Evolutionary conservation across 1,139 yeast species (phyloP), one percentile per base, ranked within the genome.

Genomic region (Scheffersomyces titani): DNA sequence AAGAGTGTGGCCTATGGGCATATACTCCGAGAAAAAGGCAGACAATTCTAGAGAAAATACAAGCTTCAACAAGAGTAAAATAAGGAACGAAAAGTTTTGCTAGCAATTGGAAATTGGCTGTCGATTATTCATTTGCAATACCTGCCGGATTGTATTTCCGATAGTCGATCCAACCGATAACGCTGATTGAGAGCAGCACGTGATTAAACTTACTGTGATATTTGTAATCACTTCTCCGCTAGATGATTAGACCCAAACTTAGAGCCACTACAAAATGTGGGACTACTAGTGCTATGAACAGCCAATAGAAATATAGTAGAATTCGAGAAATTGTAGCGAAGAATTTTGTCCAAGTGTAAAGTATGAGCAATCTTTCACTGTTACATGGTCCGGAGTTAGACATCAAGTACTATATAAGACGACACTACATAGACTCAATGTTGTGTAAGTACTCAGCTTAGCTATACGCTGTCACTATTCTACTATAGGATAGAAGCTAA

Each of bases 41-140:
- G 40, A 11, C 40, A 30, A 30, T 30, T 30, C 16, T 30, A 30
- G 40, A 30, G 13, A 30, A 30, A 9, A 30, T 6, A 9, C 40
- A 30, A 9, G 40, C 40, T 30, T 9, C 13, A 30, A 11, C 13
- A 9, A 30, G 16, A 30, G 16, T 30, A 11, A 30, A 30, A 30
- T 5, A 30, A 30, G n/a, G n/a, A 30, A 5, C 11, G 2, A 7
- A 30, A 30, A 30, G 16, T 11, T 30, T 3, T 16, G 13, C 40
- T 16, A 30, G 40, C 40, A 22, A 22, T 30, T 11, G 13, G 40
- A 30, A 30, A 30, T 30, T 30, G 16, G 40, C 2, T 11, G 57
- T 58, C 52, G 62, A 53, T 56, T 57, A 30, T 51, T 54, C 55
- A 51, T 51, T 51, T 54, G 51, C 47, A 22, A 19, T 21, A 40